Evolutionary conservation across 257 asterid genomes (phyloP), one percentile per base, ranked within the genome.

Genomic region (Nicotiana obtusifolia): DNA sequence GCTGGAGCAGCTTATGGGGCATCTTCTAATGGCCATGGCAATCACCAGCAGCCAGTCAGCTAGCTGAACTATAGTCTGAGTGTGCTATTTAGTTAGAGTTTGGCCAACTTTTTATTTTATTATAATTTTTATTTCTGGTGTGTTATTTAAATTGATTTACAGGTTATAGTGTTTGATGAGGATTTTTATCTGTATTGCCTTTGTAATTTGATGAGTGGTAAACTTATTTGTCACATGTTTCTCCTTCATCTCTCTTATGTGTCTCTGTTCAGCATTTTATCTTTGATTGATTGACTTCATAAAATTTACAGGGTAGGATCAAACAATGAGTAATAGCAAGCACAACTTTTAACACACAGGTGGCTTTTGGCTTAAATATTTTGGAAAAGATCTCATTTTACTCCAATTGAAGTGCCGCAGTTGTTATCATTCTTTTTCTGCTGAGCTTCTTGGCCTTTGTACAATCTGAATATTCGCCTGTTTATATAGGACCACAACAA

Each of bases 41-140:
- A 86, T 83, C 90, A 90, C 81, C 93, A 93, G 85, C 93, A 91
- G 83, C 90, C 94, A 2, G 95, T 88, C 73, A 92, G 91, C 88
- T 93, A 87, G 59, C 62, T 66, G 44, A 57, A 26, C 85, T 82
- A 61, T 67, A 41, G 84, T 33, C 80, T 77, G 82, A 64, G 76
- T 68, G 66, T 62, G 53, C 82, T 81, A 84, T 81, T 83, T 83
- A 80, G 85, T 47, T 82, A 85, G 83, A 81, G 82, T 81, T 75
- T 71, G 65, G 77, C 87, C 44, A 62, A 31, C 67, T 88, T 53
- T 82, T 82, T 84, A 86, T 87, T 78, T 69, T 80, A n/a, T 30
- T 85, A 62, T 84, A 64, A 67, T 52, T 31, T 73, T 44, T 30
- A 57, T 28, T 31, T 73, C 81, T 85, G 88, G 79, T 52, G 57